Evolutionary conservation across 768 basidiomycete species (phyloP).

Genomic region (Termitomyces eurrhizus): DNA sequence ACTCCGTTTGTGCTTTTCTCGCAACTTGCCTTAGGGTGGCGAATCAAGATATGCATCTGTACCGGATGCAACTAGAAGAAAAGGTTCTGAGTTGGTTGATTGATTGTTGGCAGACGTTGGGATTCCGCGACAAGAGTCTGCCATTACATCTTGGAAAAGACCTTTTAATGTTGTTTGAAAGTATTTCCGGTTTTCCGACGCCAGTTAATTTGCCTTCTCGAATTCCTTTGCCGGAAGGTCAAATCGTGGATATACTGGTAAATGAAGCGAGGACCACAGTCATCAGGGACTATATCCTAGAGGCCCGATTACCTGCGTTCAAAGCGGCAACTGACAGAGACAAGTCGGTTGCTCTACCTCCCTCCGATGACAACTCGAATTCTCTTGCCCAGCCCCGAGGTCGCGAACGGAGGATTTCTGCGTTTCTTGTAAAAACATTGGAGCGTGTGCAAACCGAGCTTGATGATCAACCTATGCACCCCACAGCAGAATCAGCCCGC

Average conservation of each 20-base stretch:
- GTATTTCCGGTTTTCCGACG: slow-evolving; percentile 54
- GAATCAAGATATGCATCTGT: slow-evolving; percentile 77
- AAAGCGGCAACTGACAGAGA: not conserved
- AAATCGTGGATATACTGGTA: slow-evolving; percentile 55
- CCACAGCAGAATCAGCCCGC: slow-evolving; percentile 62
- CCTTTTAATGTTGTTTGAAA: slow-evolving; percentile 58
- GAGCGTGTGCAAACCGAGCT: slow-evolving; percentile 47
- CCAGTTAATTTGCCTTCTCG: slow-evolving; percentile 41
- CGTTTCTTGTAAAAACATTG: slow-evolving; percentile 60
- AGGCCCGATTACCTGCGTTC: slow-evolving; percentile 55
- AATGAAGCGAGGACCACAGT: slow-evolving; percentile 53
- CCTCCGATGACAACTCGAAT: slow-evolving; percentile 14
- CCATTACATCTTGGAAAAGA: slow-evolving; percentile 56
- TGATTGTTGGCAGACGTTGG: slow-evolving; percentile 57
- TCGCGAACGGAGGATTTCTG: slow-evolving; percentile 59
- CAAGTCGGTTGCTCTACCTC: not conserved
- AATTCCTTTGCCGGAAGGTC: slow-evolving; percentile 66
- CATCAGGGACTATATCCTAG: slow-evolving; percentile 69
- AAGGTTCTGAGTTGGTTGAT: slow-evolving; percentile 80
- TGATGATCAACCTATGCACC: slow-evolving; percentile 38
- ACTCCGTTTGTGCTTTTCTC: slow-evolving; percentile 87
- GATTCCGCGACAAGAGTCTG: slow-evolving; percentile 36
- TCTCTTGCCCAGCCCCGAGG: slow-evolving; percentile 45
- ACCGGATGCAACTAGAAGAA: slow-evolving; percentile 83
- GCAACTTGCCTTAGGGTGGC: slow-evolving; percentile 64